Evolutionary conservation across 169 alveolate species (phyloP).

Genomic region (Plasmodium coatneyi): DNA sequence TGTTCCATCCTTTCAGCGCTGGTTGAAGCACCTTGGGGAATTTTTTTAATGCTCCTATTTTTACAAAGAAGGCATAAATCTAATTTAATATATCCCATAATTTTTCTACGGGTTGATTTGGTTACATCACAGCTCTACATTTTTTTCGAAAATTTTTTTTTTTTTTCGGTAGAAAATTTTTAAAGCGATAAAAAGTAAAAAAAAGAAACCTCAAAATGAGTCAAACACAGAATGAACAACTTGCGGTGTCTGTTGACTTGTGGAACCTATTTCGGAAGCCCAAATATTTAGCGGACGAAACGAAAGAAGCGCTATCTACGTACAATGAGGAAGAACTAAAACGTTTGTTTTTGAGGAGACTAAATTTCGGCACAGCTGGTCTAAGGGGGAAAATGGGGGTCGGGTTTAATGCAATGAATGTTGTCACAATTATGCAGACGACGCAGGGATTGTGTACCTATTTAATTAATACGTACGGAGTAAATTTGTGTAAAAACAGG

Average conservation of each 20-base stretch:
- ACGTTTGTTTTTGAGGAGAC: constrained; percentile 39
- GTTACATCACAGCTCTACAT: background rate
- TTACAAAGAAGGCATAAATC: background rate
- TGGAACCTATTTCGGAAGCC: constrained; percentile 58
- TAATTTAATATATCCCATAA: background rate
- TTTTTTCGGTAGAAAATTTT: background rate
- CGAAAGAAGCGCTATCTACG: constrained; percentile 33
- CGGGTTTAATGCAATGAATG: constrained; percentile 87
- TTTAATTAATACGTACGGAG: constrained; percentile 80
- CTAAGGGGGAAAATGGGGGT: constrained; percentile 87
- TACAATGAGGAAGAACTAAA: constrained; percentile 34
- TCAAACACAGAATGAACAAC: background rate
- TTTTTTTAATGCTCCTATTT: background rate
- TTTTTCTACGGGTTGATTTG: background rate
- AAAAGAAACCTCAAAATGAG: constrained; percentile 4
- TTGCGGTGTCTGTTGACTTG: background rate
- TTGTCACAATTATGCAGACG: constrained; percentile 87
- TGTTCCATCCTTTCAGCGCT: background rate
- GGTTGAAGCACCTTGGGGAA: background rate
- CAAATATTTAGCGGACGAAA: constrained; percentile 44
- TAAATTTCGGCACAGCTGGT: constrained; percentile 87
- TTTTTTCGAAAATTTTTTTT: background rate
- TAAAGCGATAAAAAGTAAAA: background rate
- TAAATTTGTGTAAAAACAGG: constrained; percentile 76
- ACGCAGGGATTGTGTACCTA: constrained; percentile 88